Evolutionary conservation across 768 basidiomycete genomes (phyloP), one percentile per base, ranked within the genome.

Genomic region (Suillus lakei): DNA sequence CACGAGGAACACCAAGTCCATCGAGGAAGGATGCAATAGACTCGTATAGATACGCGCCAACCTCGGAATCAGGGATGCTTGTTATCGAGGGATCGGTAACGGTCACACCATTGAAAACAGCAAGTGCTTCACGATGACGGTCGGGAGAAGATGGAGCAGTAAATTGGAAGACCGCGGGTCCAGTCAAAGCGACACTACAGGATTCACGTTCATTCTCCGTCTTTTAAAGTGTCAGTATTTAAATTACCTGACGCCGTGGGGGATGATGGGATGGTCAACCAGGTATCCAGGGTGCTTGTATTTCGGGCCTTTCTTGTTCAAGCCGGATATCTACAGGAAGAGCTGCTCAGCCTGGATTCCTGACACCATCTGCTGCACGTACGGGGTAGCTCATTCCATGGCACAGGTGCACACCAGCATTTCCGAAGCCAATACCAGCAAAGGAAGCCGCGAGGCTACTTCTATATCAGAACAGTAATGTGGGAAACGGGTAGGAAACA

Each of bases 351-450:
- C 53, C n/a, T 28, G 38, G 32, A 43, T 46, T 36, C 38, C 26
- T n/a, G 26, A 59, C 39, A 62, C 60, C n/a, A 65, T 41, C 9
- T 39, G 46, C 26, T 32, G 9, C 9, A 79, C 87, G 67, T 71
- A 93, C 93, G 5, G 92, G 92, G 70, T 93, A 93, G 71, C 91
- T 92, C 84, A 94, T 93, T 60, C 93, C 94, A 70, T 95, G 94
- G 69, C 93, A 95, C 60, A 96, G 74, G 77, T 96, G 95, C 4
- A 96, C 93, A 5, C 95, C 95, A 12, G 96, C 95, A 72, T 95
- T 96, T 38, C 95, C 95, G 70, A 96, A 96, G 1, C 96, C 96
- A 54, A 97, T 97, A 39, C 96, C 96, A 67, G 96, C 96, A 66
- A 97, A 96, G 15, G 95, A 95, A 15, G 96, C 87, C 1, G 96